Evolutionary conservation across 1,284 basidiomycete species (phyloP).

Genomic region (Sparassis latifolia): DNA sequence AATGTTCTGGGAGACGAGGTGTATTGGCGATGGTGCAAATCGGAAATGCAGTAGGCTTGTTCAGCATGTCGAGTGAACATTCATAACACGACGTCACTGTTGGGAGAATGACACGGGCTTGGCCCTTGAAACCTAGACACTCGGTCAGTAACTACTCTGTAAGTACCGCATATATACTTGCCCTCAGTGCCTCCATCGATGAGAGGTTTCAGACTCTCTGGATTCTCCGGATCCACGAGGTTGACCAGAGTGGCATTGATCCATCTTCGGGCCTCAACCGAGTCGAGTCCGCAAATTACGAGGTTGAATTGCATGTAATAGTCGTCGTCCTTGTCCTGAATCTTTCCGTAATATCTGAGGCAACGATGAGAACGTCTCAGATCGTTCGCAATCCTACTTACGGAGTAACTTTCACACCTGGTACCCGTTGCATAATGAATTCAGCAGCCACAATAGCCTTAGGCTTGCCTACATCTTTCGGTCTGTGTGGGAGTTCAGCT

Average conservation of each 20-base stretch:
- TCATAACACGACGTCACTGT: constrained; percentile 97
- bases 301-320: constrained; percentile 98
- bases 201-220: constrained; percentile 93
- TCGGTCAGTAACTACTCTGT: not conserved
- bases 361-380: constrained; percentile 11
- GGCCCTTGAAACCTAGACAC: constrained; percentile 88
- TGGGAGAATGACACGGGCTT: constrained; percentile 95
- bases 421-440: constrained; percentile 92
- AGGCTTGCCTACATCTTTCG: constrained; percentile 87
- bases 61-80: constrained; percentile 97
- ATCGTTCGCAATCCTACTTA: constrained; percentile 34
- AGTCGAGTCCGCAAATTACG: constrained; percentile 97
- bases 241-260: constrained; percentile 97
- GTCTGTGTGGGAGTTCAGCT: constrained; percentile 36
- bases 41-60: constrained; percentile 94
- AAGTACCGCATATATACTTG: constrained; percentile 22
- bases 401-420: constrained; percentile 92
- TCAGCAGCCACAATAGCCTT: constrained; percentile 94
- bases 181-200: constrained; percentile 99
- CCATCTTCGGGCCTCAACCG: constrained; percentile 94
- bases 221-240: constrained; percentile 86
- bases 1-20: constrained; percentile 95
- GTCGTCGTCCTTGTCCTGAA: constrained; percentile 95
- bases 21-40: constrained; percentile 99
- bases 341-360: constrained; percentile 88